A percentile compares a stretch with the other conserved stretches of the same genome.
Conservation (phyloP, 2,329 filamentous ascomycete species). For the Waltergamsia citrina region DNA sequence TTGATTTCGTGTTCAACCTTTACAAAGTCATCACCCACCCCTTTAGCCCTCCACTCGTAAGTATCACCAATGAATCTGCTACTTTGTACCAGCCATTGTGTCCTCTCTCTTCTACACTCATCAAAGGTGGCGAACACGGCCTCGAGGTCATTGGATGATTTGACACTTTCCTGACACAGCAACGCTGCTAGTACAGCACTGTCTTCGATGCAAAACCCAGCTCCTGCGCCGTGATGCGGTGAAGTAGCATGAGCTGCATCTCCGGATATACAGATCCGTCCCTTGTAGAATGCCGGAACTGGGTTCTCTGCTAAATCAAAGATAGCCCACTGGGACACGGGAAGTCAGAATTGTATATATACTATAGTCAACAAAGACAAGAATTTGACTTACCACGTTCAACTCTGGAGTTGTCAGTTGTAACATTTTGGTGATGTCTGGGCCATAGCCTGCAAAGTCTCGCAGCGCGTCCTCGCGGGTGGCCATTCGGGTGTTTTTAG, state of each 20-base stretch:
- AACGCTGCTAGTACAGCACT: slow-evolving; percentile 31
- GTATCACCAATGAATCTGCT: slow-evolving; percentile 32
- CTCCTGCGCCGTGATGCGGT: slow-evolving; percentile 50
- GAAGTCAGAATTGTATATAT: background rate
- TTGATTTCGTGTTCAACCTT: no score
- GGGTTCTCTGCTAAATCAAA: slow-evolving; percentile 35
- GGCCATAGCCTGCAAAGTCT: slow-evolving; percentile 24
- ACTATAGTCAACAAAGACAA: no score
- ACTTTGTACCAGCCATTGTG: slow-evolving; percentile 38
- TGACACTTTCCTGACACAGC: slow-evolving; percentile 29
- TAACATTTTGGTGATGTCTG: slow-evolving; percentile 18
- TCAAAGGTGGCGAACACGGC: slow-evolving; percentile 43
- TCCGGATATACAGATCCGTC: slow-evolving; percentile 40
- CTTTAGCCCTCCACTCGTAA: slow-evolving; percentile 39
- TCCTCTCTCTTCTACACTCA: slow-evolving; percentile 33
- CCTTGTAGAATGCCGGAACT: slow-evolving; percentile 28
- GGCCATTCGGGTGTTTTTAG: slow-evolving; percentile 10
- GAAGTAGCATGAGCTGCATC: slow-evolving; percentile 56
- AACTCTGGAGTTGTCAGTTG: slow-evolving; percentile 16
- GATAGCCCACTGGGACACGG: slow-evolving; percentile 27
- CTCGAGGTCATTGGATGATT: slow-evolving; percentile 20
- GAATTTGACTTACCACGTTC: slow-evolving; percentile 16
- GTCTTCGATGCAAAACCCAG: slow-evolving; percentile 49
- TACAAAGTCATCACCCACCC: no score
- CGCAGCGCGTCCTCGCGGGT: slow-evolving; percentile 20